Conservation (phyloP, 2,329 filamentous ascomycete genomes). For the Neonectria magnoliae region DNA sequence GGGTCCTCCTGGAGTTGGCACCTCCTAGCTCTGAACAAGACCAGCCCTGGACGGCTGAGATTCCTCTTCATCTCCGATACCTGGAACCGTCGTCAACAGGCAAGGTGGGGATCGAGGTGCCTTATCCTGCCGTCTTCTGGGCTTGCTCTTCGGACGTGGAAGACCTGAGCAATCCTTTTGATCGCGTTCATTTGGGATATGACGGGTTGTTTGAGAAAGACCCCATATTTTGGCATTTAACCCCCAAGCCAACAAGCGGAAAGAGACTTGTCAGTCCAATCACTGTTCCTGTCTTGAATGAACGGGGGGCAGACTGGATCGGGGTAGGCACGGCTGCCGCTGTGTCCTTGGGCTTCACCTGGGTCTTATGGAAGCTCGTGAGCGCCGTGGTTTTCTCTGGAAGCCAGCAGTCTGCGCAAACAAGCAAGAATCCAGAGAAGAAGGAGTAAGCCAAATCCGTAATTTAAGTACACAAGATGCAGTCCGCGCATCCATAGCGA, state of each 20-base stretch:
- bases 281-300: constrained; percentile 72
- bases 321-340: constrained; percentile 66
- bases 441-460: constrained; percentile 26
- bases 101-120: constrained; percentile 66
- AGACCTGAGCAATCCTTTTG: constrained; percentile 84
- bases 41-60: constrained; percentile 69
- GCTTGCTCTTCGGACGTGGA: constrained; percentile 78
- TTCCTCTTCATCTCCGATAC: constrained; percentile 90
- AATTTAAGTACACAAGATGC: neutral
- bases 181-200: constrained; percentile 84
- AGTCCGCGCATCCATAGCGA: neutral
- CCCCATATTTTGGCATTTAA: constrained; percentile 85
- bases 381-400: constrained; percentile 21
- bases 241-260: constrained; percentile 56
- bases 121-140: constrained; percentile 91
- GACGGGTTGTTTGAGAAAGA: constrained; percentile 80
- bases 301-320: constrained; percentile 59
- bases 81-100: constrained; percentile 70
- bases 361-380: constrained; percentile 71
- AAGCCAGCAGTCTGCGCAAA: neutral
- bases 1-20: constrained; percentile 78
- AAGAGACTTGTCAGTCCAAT: constrained; percentile 63
- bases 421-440: constrained; percentile 26
- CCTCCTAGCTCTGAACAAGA: constrained; percentile 55
- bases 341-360: constrained; percentile 73